phyloP scores from a whole-genome alignment of 1,139 yeast species.

The Magnusiomyces paraingens region DNA sequence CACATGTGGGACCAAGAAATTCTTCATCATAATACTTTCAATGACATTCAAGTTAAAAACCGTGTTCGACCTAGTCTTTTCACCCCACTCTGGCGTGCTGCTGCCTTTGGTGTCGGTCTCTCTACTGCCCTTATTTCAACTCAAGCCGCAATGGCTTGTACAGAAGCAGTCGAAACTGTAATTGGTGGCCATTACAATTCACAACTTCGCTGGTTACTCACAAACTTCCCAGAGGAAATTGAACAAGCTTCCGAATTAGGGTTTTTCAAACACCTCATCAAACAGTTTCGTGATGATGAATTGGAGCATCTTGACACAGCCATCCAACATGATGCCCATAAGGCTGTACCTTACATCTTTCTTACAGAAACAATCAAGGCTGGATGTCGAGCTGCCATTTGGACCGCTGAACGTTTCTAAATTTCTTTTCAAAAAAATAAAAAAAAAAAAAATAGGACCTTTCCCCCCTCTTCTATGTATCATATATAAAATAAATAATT shows the following conservation, averaged over 20 bases:
- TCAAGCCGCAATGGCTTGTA: constrained; percentile 99
- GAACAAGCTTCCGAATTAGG: constrained; percentile 48
- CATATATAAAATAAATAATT: too few relatives aligned
- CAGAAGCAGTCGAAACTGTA: constrained; percentile 97
- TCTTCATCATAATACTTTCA: constrained; percentile 82
- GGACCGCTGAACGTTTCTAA: constrained; percentile 79
- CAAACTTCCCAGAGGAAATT: constrained; percentile 36
- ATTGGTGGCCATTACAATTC: constrained; percentile 94
- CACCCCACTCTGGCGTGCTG: constrained; percentile 90
- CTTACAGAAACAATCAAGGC: constrained; percentile 81
- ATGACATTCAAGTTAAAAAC: constrained; percentile 62
- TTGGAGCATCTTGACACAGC: constrained; percentile 94
- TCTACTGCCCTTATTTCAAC: constrained; percentile 82
- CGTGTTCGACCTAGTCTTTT: constrained; percentile 86
- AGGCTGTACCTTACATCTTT: constrained; percentile 85
- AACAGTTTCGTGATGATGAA: constrained; percentile 87
- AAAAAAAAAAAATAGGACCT: background rate
- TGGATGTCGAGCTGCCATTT: constrained; percentile 81
- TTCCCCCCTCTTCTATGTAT: too few relatives aligned
- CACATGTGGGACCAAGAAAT: constrained; percentile 99
- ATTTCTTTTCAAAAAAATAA: background rate
- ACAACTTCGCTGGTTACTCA: constrained; percentile 64
- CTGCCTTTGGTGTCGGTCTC: constrained; percentile 81
- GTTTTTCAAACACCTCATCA: constrained; percentile 55
- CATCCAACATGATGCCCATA: constrained; percentile 80